Conservation (phyloP, 257 asterid species). For the Nicotiana attenuata region DNA sequence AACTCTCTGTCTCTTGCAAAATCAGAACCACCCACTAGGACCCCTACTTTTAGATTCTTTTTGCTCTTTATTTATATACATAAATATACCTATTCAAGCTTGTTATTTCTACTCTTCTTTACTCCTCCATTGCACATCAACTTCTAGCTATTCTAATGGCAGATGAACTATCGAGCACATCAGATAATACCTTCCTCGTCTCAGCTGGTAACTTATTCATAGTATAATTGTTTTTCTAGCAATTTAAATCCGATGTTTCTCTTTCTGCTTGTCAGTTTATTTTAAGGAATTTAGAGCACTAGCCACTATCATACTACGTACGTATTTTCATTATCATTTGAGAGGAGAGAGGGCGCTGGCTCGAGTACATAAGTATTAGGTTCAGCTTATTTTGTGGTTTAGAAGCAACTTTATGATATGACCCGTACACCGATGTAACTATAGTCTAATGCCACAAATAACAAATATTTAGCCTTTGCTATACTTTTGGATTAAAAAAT, state of each 20-base stretch:
- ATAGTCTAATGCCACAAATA: neutral
- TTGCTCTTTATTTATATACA: neutral
- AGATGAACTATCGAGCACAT: conserved; percentile 9
- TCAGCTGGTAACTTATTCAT: conserved; percentile 12
- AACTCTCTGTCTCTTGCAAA: conserved; percentile 14
- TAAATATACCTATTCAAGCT: neutral
- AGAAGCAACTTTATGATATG: neutral
- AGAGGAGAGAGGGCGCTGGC: too few relatives aligned
- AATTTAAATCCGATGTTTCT: neutral
- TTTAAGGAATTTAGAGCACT: neutral
- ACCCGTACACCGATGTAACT: neutral
- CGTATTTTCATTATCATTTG: too few relatives aligned
- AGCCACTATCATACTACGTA: too few relatives aligned
- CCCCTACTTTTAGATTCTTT: neutral
- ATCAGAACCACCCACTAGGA: neutral
- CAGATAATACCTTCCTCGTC: conserved; percentile 4
- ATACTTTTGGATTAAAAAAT: too few relatives aligned
- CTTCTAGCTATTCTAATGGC: conserved; percentile 11
- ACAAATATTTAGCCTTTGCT: neutral
- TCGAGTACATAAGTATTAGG: too few relatives aligned
- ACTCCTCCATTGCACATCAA: neutral
- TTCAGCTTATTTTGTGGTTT: too few relatives aligned
- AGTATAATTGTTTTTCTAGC: too few relatives aligned
- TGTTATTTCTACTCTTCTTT: neutral
- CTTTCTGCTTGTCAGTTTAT: neutral